Evolutionary conservation across 257 asterid genomes (phyloP), one percentile per base, ranked within the genome.

Genomic region (Solanum corneliomulleri): DNA sequence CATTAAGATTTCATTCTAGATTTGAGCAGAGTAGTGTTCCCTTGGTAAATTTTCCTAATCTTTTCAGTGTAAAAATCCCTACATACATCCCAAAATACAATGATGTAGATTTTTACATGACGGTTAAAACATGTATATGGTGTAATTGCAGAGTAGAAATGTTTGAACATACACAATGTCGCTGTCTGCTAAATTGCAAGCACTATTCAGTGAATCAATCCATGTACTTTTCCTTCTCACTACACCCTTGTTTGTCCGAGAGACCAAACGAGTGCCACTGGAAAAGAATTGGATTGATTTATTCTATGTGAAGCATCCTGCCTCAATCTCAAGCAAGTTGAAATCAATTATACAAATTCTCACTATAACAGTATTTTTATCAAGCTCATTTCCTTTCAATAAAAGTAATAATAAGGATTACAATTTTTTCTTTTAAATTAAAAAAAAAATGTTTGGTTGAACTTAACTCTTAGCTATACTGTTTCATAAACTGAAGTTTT

Each of bases 1-100:
- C 92, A 94, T 97, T 87, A 97, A 91, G 92, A 93, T 97, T 75
- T 94, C 98, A 20, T 94, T 97, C 89, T 95, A 86, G 90, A 58
- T 44, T 10, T 47, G 27, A 29, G 18, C 29, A 9, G 35, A 76
- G 58, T 41, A 41, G 83, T 80, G 56, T 45, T 75, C 2, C 14
- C 66, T 45, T 78, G 66, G 7, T 78, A 42, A 20, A 45, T 27
- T 45, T 78, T 27, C 9, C 9, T 47, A 4, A 78, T 45, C 18
- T 9, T 16, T 29, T 80, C 29, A 49, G 25, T 80, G 44, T 80
- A 80, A 27, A 41, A 44, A 80, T 18, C 33, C 14, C 66, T 78
- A 35, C 29, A 29, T 29, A 47, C 35, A 76, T 42, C 60, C 83
- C 49, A 76, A 76, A 76, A 42, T 76, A 76, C 64, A 13, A 25